A percentile compares a stretch with the other conserved stretches of the same genome.
phyloP scores from a whole-genome alignment of 2,329 filamentous ascomycete species.

The Davidsoniella virescens region DNA sequence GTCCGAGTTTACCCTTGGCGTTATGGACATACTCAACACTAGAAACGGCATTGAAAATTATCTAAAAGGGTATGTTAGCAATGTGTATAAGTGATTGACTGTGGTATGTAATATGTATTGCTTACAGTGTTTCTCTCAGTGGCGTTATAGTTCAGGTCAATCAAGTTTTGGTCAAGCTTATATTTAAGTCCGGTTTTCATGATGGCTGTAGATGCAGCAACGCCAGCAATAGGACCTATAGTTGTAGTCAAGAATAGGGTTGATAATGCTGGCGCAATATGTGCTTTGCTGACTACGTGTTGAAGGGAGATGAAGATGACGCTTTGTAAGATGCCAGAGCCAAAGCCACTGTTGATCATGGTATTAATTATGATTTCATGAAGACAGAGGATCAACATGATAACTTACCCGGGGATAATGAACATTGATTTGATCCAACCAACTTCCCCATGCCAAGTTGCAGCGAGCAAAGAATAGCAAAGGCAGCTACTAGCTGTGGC shows the following conservation, averaged over 20 bases:
- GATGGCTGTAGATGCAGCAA: conserved; percentile 24
- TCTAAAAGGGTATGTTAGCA: conserved; percentile 14
- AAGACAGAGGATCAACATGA: neutral
- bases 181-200: conserved; percentile 17
- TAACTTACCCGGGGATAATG: conserved; percentile 30
- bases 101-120: neutral
- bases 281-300: conserved; percentile 22
- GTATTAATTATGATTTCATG: neutral
- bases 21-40: conserved; percentile 20
- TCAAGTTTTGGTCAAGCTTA: conserved; percentile 13
- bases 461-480: conserved; percentile 34
- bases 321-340: conserved; percentile 25
- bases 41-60: conserved; percentile 20
- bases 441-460: conserved; percentile 44
- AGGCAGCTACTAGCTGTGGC: conserved; percentile 32
- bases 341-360: conserved; percentile 19
- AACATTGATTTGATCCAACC: conserved; percentile 39
- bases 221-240: conserved; percentile 24
- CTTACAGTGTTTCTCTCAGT: conserved; percentile 12
- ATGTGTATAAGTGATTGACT: neutral
- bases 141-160: conserved; percentile 11
- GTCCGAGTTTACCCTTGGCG: conserved; percentile 15
- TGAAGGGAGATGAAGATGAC: conserved; percentile 28
- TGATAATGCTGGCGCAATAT: conserved; percentile 26
- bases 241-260: conserved; percentile 24